Evolutionary conservation across 352 stramenopile genomes (phyloP).

Genomic region (Phytophthora hibernalis): DNA sequence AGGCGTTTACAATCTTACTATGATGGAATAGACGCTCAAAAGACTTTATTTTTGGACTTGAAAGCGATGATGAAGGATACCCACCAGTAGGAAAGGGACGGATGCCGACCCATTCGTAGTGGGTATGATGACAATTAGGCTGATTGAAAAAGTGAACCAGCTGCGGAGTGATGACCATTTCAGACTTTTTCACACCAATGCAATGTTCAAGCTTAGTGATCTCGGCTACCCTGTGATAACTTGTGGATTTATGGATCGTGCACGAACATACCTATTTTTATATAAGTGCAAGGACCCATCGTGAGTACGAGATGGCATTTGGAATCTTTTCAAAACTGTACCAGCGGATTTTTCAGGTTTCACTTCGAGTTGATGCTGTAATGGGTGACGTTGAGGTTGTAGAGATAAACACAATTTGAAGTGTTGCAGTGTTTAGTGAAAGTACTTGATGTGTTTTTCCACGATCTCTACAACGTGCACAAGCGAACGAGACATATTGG

Average conservation of each 20-base stretch:
- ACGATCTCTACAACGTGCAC: slow-evolving; percentile 12
- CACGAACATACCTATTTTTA: background rate
- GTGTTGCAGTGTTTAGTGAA: background rate
- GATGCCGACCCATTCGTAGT: slow-evolving; percentile 5
- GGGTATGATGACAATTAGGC: background rate
- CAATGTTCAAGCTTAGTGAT: slow-evolving; percentile 1
- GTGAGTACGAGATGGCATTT: slow-evolving; percentile 3
- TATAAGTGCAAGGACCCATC: slow-evolving; percentile 4
- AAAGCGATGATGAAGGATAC: background rate
- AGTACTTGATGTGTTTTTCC: slow-evolving; percentile 18
- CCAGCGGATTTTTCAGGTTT: background rate
- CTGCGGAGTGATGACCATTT: background rate
- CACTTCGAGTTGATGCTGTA: slow-evolving; percentile 8
- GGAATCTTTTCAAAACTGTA: background rate
- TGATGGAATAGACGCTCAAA: background rate
- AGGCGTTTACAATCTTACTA: background rate
- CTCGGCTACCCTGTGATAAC: slow-evolving; percentile 15
- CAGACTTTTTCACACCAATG: slow-evolving; percentile 12
- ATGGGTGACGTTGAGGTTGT: slow-evolving; percentile 12
- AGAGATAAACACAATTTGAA: slow-evolving; percentile 1
- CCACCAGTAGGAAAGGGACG: background rate
- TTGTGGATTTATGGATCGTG: slow-evolving; percentile 8
- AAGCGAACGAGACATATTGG: slow-evolving; percentile 9
- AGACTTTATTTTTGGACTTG: slow-evolving; percentile 6
- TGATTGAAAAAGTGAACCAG: slow-evolving; percentile 6